A percentile compares a stretch with the other conserved stretches of the same genome.
Conservation (phyloP, 2,329 filamentous ascomycete genomes). For the Canariomyces notabilis region DNA sequence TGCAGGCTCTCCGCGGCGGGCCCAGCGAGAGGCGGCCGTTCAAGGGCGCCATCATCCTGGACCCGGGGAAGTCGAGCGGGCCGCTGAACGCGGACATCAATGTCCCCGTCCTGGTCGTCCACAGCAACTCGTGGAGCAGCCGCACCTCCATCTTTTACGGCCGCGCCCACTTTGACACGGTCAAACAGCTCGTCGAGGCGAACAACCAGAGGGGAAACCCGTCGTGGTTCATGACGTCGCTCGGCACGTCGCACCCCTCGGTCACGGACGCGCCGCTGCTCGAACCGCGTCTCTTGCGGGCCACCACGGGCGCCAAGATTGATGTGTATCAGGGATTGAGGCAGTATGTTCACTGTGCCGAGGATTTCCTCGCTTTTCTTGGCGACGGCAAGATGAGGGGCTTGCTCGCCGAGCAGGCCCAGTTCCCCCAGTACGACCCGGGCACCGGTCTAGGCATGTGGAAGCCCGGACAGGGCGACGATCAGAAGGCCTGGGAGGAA, state of each 20-base stretch:
- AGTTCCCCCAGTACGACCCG: slow-evolving; percentile 38
- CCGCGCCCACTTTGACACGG: slow-evolving; percentile 59
- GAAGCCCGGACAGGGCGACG: slow-evolving; percentile 31
- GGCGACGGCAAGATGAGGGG: slow-evolving; percentile 38
- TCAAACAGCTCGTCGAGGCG: slow-evolving; percentile 49
- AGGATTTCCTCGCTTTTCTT: slow-evolving; percentile 52
- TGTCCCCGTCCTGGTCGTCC: slow-evolving; percentile 56
- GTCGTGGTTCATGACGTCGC: slow-evolving; percentile 51
- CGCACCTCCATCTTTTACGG: slow-evolving; percentile 55
- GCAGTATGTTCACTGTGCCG: slow-evolving; percentile 56
- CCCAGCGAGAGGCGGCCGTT: slow-evolving; percentile 41
- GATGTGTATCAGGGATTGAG: slow-evolving; percentile 50
- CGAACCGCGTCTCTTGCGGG: slow-evolving; percentile 54
- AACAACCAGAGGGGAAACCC: slow-evolving; percentile 40
- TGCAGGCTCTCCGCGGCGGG: slow-evolving; percentile 53
- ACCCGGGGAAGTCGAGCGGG: slow-evolving; percentile 61
- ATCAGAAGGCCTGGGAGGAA: slow-evolving; percentile 23
- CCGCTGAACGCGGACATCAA: slow-evolving; percentile 54
- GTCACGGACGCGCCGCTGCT: slow-evolving; percentile 64
- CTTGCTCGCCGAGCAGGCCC: slow-evolving; percentile 45
- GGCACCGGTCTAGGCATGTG: slow-evolving; percentile 31
- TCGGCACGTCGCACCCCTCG: slow-evolving; percentile 55
- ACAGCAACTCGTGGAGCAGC: slow-evolving; percentile 61
- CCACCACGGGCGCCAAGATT: slow-evolving; percentile 58
- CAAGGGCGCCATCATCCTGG: slow-evolving; percentile 55